Base-by-base conservation (phyloP, 1,284 basidiomycete species). In the Apiotrichum sp. region DNA sequence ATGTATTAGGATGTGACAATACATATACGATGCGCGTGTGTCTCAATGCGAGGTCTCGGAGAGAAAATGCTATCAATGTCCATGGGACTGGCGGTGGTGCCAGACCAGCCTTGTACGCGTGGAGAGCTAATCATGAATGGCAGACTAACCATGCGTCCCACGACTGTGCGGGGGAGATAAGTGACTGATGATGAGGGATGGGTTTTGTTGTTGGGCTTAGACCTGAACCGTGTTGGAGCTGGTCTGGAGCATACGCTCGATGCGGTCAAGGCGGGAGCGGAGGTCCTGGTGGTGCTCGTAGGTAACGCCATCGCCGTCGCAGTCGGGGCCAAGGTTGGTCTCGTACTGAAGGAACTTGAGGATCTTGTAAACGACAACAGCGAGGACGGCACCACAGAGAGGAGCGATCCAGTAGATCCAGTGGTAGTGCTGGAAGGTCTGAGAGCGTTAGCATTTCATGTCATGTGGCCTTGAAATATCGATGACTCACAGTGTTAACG, bases 321-420 rank as follows among this genome's bases (percentile, higher is more conserved):
- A 41, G 61, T 52, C 65, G 51, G 53, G 64, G 64, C 55, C 63
- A 3, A 70, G 61, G 48, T 70, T 65, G 47, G 53, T 47, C 39
- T 67, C 62, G 45, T 65, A 62, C 35, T 68, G 61, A 38, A 71
- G 56, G 49, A 64, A 57, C 42, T 49, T 51, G 56, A 78, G 66
- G 50, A 75, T 53, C 56, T 67, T 67, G 66, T 76, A 78, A 62
- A 77, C 70, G n/a, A 63, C 69, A 33, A 72, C 71, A 8, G 76
- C 72, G 48, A 78, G 62, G 9, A 62, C 57, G 3, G 71, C 66
- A 1, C 75, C 75, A 33, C 71, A 52, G 32, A 59, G 57, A 8
- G 75, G 76, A 4, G 72, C 75, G 29, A 77, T 51, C 68, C 71
- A 77, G 70, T 76, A 75, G 59, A 76, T 73, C 73, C 73, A 74